Evolutionary conservation across 495 filamentous ascomycete genomes (phyloP).

Genomic region (Talaromyces proteolyticus): DNA sequence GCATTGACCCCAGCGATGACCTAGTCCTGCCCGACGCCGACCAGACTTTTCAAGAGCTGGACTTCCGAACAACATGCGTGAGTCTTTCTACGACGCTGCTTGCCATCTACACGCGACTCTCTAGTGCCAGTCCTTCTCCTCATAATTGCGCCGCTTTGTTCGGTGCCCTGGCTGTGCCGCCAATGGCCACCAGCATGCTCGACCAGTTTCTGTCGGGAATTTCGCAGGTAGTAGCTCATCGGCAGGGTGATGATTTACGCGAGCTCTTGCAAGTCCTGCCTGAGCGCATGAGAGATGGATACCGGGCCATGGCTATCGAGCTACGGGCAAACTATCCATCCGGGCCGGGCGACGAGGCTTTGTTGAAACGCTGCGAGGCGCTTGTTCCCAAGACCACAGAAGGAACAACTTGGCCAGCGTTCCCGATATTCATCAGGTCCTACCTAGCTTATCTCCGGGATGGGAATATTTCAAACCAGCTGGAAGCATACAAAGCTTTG

Average conservation of each 20-base stretch:
- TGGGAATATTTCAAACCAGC: conserved; percentile 64
- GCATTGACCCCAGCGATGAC: neutral
- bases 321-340: conserved; percentile 51
- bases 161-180: neutral
- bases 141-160: too few species aligned
- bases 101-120: neutral
- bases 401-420: conserved; percentile 65
- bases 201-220: conserved; percentile 53
- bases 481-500: conserved; percentile 68
- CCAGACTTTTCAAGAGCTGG: neutral
- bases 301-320: conserved; percentile 60
- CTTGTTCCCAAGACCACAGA: conserved; percentile 53
- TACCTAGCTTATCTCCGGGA: conserved; percentile 78
- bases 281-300: conserved; percentile 36
- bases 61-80: neutral
- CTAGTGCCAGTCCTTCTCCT: too few species aligned
- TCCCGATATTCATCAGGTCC: conserved; percentile 68
- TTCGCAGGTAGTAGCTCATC: conserved; percentile 43
- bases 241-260: conserved; percentile 49
- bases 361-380: conserved; percentile 52
- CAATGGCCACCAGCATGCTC: conserved; percentile 37
- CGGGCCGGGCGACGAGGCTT: conserved; percentile 38
- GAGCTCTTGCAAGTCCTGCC: conserved; percentile 55
- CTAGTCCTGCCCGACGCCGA: neutral
- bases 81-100: neutral